Percentiles rank a stretch among this genome's conserved stretches.
Conservation (phyloP, 176 grass and related monocot genomes). For the Aegilops speltoides region DNA sequence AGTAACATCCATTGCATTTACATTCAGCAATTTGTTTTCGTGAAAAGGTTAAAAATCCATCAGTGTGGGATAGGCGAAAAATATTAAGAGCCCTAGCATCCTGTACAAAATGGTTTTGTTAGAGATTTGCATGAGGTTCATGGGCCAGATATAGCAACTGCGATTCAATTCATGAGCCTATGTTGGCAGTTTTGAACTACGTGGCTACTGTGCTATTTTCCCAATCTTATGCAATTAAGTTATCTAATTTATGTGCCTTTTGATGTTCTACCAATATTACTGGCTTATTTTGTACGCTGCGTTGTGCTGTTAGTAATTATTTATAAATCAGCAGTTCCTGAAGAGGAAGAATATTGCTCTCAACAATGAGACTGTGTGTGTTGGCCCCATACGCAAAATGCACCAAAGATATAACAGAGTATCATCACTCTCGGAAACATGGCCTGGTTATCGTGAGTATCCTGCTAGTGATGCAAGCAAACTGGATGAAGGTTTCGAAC, state of each 20-base stretch:
- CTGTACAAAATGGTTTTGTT: neutral
- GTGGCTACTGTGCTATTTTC: neutral
- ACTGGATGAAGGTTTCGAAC: slow-evolving; percentile 29
- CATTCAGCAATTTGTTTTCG: neutral
- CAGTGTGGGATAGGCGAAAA: neutral
- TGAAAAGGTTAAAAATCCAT: neutral
- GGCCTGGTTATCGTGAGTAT: slow-evolving; percentile 6
- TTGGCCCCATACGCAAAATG: slow-evolving; percentile 35
- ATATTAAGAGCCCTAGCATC: neutral
- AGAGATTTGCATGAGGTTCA: neutral
- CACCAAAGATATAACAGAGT: slow-evolving; percentile 33
- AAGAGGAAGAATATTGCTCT: slow-evolving; percentile 49
- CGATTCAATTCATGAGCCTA: neutral
- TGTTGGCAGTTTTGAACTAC: slow-evolving; percentile 5
- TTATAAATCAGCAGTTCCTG: slow-evolving; percentile 27
- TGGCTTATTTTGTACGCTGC: slow-evolving; percentile 6
- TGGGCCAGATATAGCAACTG: neutral
- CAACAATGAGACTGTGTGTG: slow-evolving; percentile 33
- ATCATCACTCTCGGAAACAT: slow-evolving; percentile 37
- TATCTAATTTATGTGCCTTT: neutral
- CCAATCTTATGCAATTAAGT: neutral
- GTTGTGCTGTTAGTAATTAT: slow-evolving; percentile 6
- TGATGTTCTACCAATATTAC: neutral
- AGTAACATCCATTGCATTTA: slow-evolving; percentile 14
- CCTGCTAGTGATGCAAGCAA: slow-evolving; percentile 16